These are phyloP conservation scores for Rhodotorula graminis DNA, from an alignment of 768 basidiomycete species.

Conservation along the genomic window DNA sequence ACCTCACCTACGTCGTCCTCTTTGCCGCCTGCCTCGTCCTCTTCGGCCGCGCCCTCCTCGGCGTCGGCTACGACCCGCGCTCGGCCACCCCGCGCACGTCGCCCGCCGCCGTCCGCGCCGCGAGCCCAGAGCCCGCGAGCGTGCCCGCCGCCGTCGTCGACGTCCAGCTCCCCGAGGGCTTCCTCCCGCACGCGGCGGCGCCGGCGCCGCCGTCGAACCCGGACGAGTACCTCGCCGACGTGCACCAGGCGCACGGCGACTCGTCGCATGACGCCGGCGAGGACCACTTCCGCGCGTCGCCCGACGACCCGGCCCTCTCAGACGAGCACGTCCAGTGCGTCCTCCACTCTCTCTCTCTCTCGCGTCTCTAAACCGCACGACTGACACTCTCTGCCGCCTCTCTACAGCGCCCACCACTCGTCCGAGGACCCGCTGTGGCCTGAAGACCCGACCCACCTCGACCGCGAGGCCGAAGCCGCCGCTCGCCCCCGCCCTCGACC, in stretches of 20 bases:
- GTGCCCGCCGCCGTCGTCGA: not conserved
- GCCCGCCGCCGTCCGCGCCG: not conserved
- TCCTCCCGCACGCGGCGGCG: not conserved
- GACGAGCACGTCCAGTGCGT: constrained; percentile 12
- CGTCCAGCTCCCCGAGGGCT: constrained; percentile 13
- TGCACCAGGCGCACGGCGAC: constrained; percentile 8
- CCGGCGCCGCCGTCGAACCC: not conserved
- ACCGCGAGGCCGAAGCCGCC: constrained; percentile 1
- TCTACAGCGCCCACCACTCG: not conserved
- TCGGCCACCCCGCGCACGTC: not conserved
- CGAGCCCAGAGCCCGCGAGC: no score
- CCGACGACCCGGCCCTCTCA: not conserved
- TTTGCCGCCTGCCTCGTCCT: constrained; percentile 13
- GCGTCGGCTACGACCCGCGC: constrained; percentile 2
- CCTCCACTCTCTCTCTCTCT: not conserved
- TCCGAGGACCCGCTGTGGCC: not conserved
- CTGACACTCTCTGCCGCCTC: not conserved
- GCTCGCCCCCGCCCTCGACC: not conserved
- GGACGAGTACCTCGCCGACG: constrained; percentile 4
- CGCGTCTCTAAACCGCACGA: not conserved
- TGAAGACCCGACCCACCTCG: not conserved
- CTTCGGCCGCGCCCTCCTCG: constrained; percentile 8
- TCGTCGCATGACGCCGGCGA: constrained; percentile 1
- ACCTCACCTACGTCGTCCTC: constrained; percentile 11
- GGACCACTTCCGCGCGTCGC: constrained; percentile 1